These are phyloP conservation scores for Fusarium sp. DNA, from an alignment of 2,329 filamentous ascomycete species.

Conservation along the genomic window DNA sequence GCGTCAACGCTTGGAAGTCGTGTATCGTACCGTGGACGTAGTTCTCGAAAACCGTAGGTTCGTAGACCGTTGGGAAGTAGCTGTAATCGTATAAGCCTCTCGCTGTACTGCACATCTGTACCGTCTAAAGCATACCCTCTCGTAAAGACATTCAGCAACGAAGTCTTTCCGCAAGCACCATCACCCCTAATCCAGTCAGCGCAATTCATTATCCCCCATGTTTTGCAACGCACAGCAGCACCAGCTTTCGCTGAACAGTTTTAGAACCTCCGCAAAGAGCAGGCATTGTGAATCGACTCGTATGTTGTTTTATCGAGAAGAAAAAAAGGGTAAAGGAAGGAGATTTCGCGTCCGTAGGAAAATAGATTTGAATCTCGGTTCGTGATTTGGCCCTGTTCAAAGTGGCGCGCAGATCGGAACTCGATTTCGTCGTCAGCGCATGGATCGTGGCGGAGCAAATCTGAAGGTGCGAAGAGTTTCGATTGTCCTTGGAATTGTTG, in stretches of 20 bases:
- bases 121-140: conserved; percentile 76
- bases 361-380: conserved; percentile 33
- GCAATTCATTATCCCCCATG: background rate
- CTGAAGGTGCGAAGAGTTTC: background rate
- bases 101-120: background rate
- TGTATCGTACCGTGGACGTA: conserved; percentile 86
- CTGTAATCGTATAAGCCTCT: conserved; percentile 56
- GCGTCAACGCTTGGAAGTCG: background rate
- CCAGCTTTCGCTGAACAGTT: conserved; percentile 95
- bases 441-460: background rate
- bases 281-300: conserved; percentile 40
- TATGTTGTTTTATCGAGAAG: background rate
- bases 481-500: background rate
- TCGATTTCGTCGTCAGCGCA: conserved; percentile 23
- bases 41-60: conserved; percentile 98
- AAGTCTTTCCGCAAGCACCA: conserved; percentile 97
- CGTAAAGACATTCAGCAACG: conserved; percentile 96
- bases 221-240: conserved; percentile 73
- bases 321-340: background rate
- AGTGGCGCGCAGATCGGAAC: conserved; percentile 22
- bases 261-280: conserved; percentile 76
- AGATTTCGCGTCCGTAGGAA: conserved; percentile 2
- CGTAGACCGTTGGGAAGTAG: conserved; percentile 98
- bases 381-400: conserved; percentile 16
- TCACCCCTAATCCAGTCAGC: conserved; percentile 74